Conservation (phyloP, 2,329 filamentous ascomycete genomes). For the Colletotrichum sp. region DNA sequence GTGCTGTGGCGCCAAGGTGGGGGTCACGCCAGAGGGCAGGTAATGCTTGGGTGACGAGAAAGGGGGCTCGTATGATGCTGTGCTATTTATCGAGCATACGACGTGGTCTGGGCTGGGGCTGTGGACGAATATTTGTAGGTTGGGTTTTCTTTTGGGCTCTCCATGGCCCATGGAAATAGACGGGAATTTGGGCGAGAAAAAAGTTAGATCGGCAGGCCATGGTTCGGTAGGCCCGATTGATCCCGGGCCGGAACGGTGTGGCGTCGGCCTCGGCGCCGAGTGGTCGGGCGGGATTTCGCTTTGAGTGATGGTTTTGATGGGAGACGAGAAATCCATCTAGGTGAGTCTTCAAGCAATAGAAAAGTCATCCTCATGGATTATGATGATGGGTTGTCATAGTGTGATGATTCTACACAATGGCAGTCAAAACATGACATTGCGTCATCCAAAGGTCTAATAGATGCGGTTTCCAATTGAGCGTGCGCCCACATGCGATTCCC, state of each 20-base stretch:
- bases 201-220: not conserved
- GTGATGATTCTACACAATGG: not conserved
- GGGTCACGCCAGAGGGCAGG: not conserved
- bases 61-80: slow-evolving; percentile 6
- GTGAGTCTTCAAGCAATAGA: not conserved
- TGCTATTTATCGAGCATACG: not conserved
- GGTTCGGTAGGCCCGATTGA: not conserved
- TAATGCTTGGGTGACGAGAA: not conserved
- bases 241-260: not conserved
- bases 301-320: not conserved
- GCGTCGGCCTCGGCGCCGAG: not conserved
- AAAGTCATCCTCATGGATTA: not conserved
- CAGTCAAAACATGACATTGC: not conserved
- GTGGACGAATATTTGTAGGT: not conserved
- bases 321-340: not conserved
- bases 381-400: not conserved
- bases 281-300: not conserved
- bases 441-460: not conserved
- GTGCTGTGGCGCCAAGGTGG: not conserved
- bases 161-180: not conserved
- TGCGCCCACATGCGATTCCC: not conserved
- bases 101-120: not conserved
- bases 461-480: not conserved
- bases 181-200: not conserved
- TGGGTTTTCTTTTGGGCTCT: not conserved